Percentiles rank a stretch among this genome's conserved stretches.
Conservation (phyloP, 2,329 filamentous ascomycete genomes). For the Penicillium sp. region DNA sequence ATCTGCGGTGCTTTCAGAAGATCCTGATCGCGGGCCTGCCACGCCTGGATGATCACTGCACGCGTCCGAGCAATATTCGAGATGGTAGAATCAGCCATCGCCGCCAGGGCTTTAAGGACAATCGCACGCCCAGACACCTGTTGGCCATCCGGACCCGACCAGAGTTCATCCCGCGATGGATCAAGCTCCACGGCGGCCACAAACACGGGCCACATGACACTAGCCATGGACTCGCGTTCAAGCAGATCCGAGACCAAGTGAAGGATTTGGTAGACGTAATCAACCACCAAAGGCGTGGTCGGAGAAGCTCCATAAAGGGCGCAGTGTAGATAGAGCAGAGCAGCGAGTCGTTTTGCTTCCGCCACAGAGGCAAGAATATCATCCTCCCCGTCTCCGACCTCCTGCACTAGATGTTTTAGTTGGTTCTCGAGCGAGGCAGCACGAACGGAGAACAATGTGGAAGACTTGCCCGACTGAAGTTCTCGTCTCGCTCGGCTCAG, state of each 20-base stretch:
- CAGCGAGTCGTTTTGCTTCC: slow-evolving; percentile 53
- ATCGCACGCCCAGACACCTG: slow-evolving; percentile 45
- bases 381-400: slow-evolving; percentile 40
- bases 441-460: slow-evolving; percentile 38
- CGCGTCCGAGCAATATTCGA: slow-evolving; percentile 54
- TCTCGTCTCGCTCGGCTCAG: slow-evolving; percentile 48
- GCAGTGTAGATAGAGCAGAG: slow-evolving; percentile 55
- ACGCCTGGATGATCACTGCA: slow-evolving; percentile 56
- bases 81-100: slow-evolving; percentile 50
- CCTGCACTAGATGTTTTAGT: slow-evolving; percentile 44
- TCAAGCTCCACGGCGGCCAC: slow-evolving; percentile 53
- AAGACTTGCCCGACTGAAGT: slow-evolving; percentile 32
- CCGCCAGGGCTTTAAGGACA: slow-evolving; percentile 49
- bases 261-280: slow-evolving; percentile 46
- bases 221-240: slow-evolving; percentile 40
- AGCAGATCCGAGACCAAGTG: slow-evolving; percentile 43
- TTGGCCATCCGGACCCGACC: slow-evolving; percentile 30
- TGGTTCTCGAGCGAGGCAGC: slow-evolving; percentile 44
- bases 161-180: slow-evolving; percentile 46
- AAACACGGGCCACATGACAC: slow-evolving; percentile 53
- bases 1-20: slow-evolving; percentile 34
- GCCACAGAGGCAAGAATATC: slow-evolving; percentile 45
- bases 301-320: slow-evolving; percentile 53
- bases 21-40: slow-evolving; percentile 52
- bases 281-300: slow-evolving; percentile 42